These are phyloP conservation scores for Allomyces javanicus DNA, from an alignment of 192 early-diverging fungal species.

Conservation along the genomic window DNA sequence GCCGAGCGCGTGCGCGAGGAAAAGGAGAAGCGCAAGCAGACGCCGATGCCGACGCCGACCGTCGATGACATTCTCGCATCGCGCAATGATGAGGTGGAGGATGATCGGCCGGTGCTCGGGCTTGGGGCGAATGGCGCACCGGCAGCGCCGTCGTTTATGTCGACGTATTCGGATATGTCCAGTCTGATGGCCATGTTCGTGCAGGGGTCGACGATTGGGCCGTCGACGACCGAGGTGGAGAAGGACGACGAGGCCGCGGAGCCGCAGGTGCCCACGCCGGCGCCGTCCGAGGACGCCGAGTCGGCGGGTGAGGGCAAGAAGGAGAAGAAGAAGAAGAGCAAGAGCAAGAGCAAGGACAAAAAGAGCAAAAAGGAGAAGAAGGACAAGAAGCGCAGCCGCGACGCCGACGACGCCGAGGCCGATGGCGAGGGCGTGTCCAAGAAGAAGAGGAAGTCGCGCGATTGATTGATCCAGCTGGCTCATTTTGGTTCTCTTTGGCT, in stretches of 20 bases:
- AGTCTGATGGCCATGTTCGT: neutral
- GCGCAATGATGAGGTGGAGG: neutral
- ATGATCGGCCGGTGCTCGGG: too few relatives aligned
- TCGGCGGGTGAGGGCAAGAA: constrained; percentile 7
- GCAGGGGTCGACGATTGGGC: neutral
- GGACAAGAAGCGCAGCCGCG: constrained; percentile 6
- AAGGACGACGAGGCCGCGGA: neutral
- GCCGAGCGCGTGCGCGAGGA: constrained; percentile 24
- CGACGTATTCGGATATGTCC: neutral
- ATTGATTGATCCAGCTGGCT: too few relatives aligned
- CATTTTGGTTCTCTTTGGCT: too few relatives aligned
- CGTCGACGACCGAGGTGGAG: neutral
- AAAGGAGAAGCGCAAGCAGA: constrained; percentile 13
- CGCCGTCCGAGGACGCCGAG: neutral
- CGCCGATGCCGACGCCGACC: too few relatives aligned
- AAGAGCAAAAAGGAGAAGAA: constrained; percentile 19
- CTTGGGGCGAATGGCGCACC: neutral
- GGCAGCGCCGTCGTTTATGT: neutral
- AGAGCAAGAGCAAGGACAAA: constrained; percentile 15
- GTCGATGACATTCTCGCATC: neutral
- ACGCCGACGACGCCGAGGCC: too few relatives aligned
- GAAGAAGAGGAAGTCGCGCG: too few relatives aligned
- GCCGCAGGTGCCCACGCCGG: neutral
- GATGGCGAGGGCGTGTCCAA: too few relatives aligned
- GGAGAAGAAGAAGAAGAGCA: constrained; percentile 14